Conservation (phyloP, 1,284 basidiomycete species). For the Uromyces viciae-fabae region DNA sequence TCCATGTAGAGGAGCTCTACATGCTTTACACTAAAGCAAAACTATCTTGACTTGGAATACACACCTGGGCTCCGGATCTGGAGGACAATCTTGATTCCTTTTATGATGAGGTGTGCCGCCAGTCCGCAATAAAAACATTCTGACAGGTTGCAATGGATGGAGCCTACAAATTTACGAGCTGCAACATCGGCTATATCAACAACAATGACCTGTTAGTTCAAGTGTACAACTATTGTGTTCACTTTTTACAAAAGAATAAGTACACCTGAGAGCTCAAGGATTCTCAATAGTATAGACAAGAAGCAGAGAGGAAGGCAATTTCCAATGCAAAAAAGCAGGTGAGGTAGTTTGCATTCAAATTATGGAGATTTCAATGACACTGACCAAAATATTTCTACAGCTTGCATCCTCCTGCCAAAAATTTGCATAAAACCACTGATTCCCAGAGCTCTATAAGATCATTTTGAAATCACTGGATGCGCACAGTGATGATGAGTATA, state of each 20-base stretch:
- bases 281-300: not conserved
- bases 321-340: not conserved
- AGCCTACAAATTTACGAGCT: not conserved
- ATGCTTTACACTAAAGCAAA: slow-evolving; percentile 2
- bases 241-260: not conserved
- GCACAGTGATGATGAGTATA: too few relatives aligned
- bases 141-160: not conserved
- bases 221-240: slow-evolving; percentile 6
- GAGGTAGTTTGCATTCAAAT: too few relatives aligned
- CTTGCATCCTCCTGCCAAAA: too few relatives aligned
- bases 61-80: slow-evolving; percentile 20
- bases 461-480: too few relatives aligned
- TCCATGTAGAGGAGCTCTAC: slow-evolving; percentile 13
- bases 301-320: not conserved
- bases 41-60: slow-evolving; percentile 19
- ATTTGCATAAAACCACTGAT: too few relatives aligned
- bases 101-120: slow-evolving; percentile 19
- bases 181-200: not conserved
- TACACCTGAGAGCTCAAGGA: not conserved
- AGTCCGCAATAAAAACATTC: slow-evolving; percentile 4
- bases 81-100: not conserved
- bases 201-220: not conserved
- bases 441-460: too few relatives aligned
- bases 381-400: too few relatives aligned
- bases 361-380: not conserved